These are phyloP conservation scores for Neoconidiobolus thromboides DNA, from an alignment of 371 early-diverging fungal species.

Conservation along the genomic window DNA sequence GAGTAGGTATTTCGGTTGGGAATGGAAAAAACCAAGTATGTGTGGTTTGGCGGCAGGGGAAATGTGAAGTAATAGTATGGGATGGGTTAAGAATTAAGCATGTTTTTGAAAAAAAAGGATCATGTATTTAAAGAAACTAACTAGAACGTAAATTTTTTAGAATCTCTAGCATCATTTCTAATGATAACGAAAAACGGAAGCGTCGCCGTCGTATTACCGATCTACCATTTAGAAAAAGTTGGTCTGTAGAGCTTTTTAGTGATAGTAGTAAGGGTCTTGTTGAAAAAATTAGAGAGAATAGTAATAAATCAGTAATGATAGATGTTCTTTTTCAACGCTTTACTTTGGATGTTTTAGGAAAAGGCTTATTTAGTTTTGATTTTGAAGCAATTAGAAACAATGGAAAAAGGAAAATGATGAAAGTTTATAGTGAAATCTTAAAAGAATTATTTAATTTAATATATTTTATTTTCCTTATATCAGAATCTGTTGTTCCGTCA, in stretches of 20 bases:
- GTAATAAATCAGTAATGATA: background rate
- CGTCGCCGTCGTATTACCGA: background rate
- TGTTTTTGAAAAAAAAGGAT: background rate
- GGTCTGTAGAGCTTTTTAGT: background rate
- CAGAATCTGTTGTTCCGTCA: background rate
- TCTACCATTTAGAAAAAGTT: background rate
- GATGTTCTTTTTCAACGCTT: background rate
- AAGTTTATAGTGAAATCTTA: background rate
- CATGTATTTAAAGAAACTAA: background rate
- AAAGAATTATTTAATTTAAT: background rate
- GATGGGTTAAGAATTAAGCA: background rate
- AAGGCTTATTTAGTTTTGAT: constrained; percentile 1
- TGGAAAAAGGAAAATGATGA: background rate
- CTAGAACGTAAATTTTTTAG: background rate
- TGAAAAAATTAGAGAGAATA: background rate
- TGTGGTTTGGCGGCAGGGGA: background rate
- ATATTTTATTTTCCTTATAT: background rate
- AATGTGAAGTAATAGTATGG: background rate
- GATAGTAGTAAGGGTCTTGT: background rate
- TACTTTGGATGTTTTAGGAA: constrained; percentile 5
- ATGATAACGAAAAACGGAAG: background rate
- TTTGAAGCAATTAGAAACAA: background rate
- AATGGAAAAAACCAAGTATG: background rate
- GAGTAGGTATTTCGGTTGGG: background rate
- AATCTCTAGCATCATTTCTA: background rate